Evolutionary conservation across 208 protist species (phyloP).

Genomic region (Acanthamoeba royreba): DNA sequence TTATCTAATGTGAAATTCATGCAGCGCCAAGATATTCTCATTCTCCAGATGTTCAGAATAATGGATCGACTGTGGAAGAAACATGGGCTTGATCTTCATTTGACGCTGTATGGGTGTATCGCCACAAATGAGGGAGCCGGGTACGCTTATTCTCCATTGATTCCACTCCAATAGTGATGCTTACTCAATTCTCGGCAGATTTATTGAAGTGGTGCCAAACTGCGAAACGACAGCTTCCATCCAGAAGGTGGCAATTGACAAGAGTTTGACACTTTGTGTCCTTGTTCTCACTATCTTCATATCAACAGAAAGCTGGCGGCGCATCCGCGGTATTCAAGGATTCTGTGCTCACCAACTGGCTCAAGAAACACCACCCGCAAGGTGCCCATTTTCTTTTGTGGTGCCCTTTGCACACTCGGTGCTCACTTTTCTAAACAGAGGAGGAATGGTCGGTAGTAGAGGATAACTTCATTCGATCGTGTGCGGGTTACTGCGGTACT

Average conservation of each 20-base stretch:
- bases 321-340: neutral
- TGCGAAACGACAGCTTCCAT: conserved; percentile 74
- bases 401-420: no score
- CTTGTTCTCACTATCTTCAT: no score
- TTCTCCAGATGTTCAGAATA: conserved; percentile 75
- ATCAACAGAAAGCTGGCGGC: neutral
- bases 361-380: neutral
- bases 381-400: neutral
- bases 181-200: conserved; percentile 36
- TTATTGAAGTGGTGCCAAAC: conserved; percentile 79
- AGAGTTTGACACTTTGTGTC: no score
- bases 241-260: conserved; percentile 64
- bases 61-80: conserved; percentile 66
- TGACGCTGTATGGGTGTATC: conserved; percentile 71
- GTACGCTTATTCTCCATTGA: no score
- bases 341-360: neutral
- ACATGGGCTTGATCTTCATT: conserved; percentile 55
- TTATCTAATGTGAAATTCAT: no score
- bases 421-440: no score
- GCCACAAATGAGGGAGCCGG: conserved; percentile 75
- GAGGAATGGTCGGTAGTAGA: neutral
- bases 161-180: no score
- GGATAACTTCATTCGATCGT: conserved; percentile 69
- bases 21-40: conserved; percentile 79
- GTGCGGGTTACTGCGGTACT: conserved; percentile 82